Conservation (phyloP, 495 filamentous ascomycete species). For the Podospora appendiculata region DNA sequence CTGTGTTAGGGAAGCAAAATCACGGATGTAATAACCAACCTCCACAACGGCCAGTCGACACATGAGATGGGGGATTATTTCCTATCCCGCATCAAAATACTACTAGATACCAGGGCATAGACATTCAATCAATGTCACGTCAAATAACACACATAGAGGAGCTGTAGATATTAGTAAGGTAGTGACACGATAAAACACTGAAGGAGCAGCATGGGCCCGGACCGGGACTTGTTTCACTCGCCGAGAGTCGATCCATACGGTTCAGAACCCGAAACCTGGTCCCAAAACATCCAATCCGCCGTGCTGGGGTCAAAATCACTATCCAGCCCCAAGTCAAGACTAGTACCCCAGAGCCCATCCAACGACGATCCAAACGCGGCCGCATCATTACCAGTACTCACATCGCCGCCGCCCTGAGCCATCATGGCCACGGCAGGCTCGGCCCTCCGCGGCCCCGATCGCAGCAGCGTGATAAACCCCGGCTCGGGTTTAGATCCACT, state of each 20-base stretch:
- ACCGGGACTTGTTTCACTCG: no score
- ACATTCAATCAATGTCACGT: no score
- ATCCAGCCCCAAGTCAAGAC: background rate
- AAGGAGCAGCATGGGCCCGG: no score
- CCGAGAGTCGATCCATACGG: background rate
- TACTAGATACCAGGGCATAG: no score
- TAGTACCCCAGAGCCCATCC: background rate
- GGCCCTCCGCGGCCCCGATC: no score
- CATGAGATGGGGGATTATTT: no score
- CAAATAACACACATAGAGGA: no score
- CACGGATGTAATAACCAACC: no score
- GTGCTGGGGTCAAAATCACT: background rate
- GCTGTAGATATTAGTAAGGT: background rate
- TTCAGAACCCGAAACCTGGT: background rate
- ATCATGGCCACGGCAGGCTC: background rate
- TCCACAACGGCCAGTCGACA: no score
- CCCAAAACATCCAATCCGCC: conserved; percentile 9
- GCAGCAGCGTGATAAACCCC: conserved; percentile 3
- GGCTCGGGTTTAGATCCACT: background rate
- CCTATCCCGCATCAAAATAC: no score
- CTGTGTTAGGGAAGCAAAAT: no score
- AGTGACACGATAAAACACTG: no score
- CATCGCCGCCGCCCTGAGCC: background rate
- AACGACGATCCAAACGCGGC: background rate
- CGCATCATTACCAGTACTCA: background rate